These are phyloP conservation scores for Volvariella surrecta DNA, from an alignment of 1,284 basidiomycete species.

Conservation along the genomic window DNA sequence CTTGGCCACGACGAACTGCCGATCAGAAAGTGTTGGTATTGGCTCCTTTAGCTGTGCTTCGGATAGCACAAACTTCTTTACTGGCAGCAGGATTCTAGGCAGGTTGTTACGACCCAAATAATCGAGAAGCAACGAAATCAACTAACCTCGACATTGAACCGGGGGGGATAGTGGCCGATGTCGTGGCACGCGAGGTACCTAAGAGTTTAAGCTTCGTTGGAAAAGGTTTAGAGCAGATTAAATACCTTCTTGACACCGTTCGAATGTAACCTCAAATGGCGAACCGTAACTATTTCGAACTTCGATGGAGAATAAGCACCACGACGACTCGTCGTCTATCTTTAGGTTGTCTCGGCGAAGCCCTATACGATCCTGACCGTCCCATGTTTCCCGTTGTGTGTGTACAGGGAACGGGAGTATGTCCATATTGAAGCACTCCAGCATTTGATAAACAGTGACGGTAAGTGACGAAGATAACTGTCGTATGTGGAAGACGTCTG, in stretches of 20 bases:
- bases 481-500: conserved; percentile 70
- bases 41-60: conserved; percentile 50
- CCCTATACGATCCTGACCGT: conserved; percentile 8
- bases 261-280: conserved; percentile 81
- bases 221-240: conserved; percentile 4
- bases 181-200: conserved; percentile 35
- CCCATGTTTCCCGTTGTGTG: conserved; percentile 13
- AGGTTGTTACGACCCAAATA: conserved; percentile 6
- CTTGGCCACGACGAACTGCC: conserved; percentile 90
- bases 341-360: conserved; percentile 21
- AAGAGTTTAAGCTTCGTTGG: conserved; percentile 5
- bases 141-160: conserved; percentile 75
- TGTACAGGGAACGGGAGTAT: conserved; percentile 55
- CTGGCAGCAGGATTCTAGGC: conserved; percentile 62
- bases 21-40: conserved; percentile 78
- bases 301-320: conserved; percentile 83
- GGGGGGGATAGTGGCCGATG: conserved; percentile 65
- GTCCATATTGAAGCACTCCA: conserved; percentile 79
- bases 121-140: background rate
- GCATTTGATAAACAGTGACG: conserved; percentile 89
- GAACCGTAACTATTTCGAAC: conserved; percentile 84
- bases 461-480: conserved; percentile 79
- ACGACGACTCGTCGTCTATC: conserved; percentile 46
- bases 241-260: conserved; percentile 53
- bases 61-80: conserved; percentile 60